Evolutionary conservation across 352 stramenopile genomes (phyloP).

Genomic region (Phytophthora litchii): DNA sequence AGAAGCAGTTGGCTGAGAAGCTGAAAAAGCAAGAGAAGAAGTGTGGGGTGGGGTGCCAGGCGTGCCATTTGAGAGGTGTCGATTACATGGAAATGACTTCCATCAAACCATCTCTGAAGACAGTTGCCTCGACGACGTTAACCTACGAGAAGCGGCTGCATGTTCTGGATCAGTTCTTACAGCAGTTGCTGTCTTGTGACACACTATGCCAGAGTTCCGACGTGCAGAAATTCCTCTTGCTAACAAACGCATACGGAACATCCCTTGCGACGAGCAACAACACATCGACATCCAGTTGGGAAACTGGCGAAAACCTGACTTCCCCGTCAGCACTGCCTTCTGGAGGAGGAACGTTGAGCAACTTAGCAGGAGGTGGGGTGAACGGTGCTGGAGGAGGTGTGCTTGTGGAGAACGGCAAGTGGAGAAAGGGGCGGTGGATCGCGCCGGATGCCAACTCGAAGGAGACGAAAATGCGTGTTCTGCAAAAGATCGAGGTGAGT

Average conservation of each 20-base stretch:
- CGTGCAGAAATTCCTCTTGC: slow-evolving; percentile 76
- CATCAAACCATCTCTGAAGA: slow-evolving; percentile 56
- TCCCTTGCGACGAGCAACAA: slow-evolving; percentile 11
- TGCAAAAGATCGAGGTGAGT: slow-evolving; percentile 83
- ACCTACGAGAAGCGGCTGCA: slow-evolving; percentile 71
- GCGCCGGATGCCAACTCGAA: slow-evolving; percentile 72
- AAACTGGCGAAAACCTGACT: slow-evolving; percentile 17
- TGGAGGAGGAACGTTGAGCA: slow-evolving; percentile 13
- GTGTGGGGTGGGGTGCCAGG: slow-evolving; percentile 41
- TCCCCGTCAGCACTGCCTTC: slow-evolving; percentile 23
- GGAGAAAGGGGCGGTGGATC: slow-evolving; percentile 59
- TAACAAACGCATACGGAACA: slow-evolving; percentile 39
- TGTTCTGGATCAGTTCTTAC: slow-evolving; percentile 72
- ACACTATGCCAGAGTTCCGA: slow-evolving; percentile 77
- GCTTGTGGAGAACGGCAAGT: slow-evolving; percentile 78
- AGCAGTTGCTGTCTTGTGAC: slow-evolving; percentile 71
- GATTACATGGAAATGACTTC: slow-evolving; percentile 68
- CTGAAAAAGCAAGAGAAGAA: slow-evolving; percentile 78
- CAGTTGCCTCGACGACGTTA: slow-evolving; percentile 40
- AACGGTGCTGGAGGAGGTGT: slow-evolving; percentile 24
- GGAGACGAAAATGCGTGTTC: slow-evolving; percentile 79
- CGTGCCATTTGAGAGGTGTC: slow-evolving; percentile 68
- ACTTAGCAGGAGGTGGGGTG: slow-evolving; percentile 12
- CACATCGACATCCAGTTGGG: slow-evolving; percentile 19
- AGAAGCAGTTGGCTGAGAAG: slow-evolving; percentile 72